phyloP scores from a whole-genome alignment of 177 flowering plant species.

The Vitis hybrid region DNA sequence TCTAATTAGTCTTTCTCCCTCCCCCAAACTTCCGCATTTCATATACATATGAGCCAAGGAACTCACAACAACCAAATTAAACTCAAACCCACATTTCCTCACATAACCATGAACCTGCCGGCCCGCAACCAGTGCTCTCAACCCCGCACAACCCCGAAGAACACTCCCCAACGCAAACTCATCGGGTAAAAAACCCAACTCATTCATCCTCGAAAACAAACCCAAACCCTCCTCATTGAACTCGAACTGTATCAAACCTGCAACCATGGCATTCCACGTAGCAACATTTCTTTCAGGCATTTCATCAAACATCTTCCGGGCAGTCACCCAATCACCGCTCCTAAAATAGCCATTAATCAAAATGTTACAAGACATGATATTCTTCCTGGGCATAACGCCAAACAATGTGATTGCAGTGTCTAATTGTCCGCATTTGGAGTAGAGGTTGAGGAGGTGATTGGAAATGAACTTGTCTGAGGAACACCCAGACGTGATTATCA shows the following conservation, averaged over 20 bases:
- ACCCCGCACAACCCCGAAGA: slow-evolving; percentile 74
- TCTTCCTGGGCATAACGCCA: slow-evolving; percentile 49
- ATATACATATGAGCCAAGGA: slow-evolving; percentile 91
- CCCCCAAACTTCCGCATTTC: slow-evolving; percentile 54
- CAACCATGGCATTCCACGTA: slow-evolving; percentile 79
- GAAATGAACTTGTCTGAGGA: slow-evolving; percentile 53
- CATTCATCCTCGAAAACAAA: slow-evolving; percentile 58
- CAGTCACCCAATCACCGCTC: slow-evolving; percentile 54
- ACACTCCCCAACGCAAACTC: slow-evolving; percentile 71
- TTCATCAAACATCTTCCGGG: slow-evolving; percentile 58
- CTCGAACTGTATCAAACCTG: slow-evolving; percentile 57
- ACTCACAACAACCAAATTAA: slow-evolving; percentile 62
- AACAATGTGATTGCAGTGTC: slow-evolving; percentile 35
- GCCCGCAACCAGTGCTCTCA: slow-evolving; percentile 44
- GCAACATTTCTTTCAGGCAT: slow-evolving; percentile 70
- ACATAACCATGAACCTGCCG: slow-evolving; percentile 61
- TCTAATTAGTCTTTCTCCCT: slow-evolving; percentile 61
- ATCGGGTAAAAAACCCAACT: slow-evolving; percentile 59
- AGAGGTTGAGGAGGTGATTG: slow-evolving; percentile 72
- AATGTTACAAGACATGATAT: slow-evolving; percentile 75
- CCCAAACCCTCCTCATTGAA: slow-evolving; percentile 56
- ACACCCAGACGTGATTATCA: slow-evolving; percentile 57
- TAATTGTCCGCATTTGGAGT: slow-evolving; percentile 54
- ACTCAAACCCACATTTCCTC: slow-evolving; percentile 53
- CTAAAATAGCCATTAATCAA: slow-evolving; percentile 55